Evolutionary conservation across 768 basidiomycete species (phyloP).

Genomic region (Nidularia pulvinata): DNA sequence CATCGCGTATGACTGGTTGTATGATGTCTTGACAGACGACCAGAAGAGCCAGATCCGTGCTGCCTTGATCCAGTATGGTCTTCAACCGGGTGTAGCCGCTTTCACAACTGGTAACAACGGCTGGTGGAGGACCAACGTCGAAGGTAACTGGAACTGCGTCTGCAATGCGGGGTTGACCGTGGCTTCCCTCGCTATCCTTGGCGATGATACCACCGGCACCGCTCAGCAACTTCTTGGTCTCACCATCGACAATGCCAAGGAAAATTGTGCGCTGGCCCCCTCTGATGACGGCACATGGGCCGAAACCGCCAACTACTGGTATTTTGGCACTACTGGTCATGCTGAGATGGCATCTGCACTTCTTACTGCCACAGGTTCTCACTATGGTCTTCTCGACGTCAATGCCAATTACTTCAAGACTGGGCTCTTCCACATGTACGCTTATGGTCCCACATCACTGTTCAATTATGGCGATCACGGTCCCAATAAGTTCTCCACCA

Average conservation of each 20-base stretch:
- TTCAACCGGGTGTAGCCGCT: slow-evolving; percentile 60
- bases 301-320: slow-evolving; percentile 96
- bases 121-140: slow-evolving; percentile 78
- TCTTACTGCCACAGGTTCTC: slow-evolving; percentile 81
- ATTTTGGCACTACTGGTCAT: slow-evolving; percentile 90
- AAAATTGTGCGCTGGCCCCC: slow-evolving; percentile 69
- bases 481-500: slow-evolving; percentile 94
- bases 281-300: slow-evolving; percentile 86
- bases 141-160: slow-evolving; percentile 99
- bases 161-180: slow-evolving; percentile 91
- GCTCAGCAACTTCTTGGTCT: slow-evolving; percentile 66
- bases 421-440: slow-evolving; percentile 90
- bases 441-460: slow-evolving; percentile 78
- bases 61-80: slow-evolving; percentile 79
- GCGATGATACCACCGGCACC: slow-evolving; percentile 75
- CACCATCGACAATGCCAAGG: slow-evolving; percentile 73
- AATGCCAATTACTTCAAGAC: slow-evolving; percentile 78
- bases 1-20: slow-evolving; percentile 96
- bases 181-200: slow-evolving; percentile 88
- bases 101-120: slow-evolving; percentile 43
- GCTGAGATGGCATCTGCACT: slow-evolving; percentile 89
- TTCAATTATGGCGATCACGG: slow-evolving; percentile 88
- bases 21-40: slow-evolving; percentile 76
- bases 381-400: slow-evolving; percentile 66
- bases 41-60: slow-evolving; percentile 70